These are phyloP conservation scores for Talaromyces adpressus DNA, from an alignment of 495 filamentous ascomycete species.

Conservation along the genomic window DNA sequence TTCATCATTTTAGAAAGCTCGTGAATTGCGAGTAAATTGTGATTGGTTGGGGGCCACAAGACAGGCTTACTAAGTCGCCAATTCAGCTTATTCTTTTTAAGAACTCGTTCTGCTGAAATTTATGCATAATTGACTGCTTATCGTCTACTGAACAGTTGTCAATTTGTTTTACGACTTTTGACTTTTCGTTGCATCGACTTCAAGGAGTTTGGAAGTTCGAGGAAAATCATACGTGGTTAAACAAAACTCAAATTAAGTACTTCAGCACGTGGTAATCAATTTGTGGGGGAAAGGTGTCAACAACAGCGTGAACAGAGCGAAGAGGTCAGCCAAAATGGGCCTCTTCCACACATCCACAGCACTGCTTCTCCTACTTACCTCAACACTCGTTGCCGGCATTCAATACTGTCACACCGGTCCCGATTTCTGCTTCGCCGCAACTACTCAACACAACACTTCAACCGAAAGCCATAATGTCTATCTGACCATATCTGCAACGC, in stretches of 20 bases:
- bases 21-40: not conserved
- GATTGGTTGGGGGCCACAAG: not conserved
- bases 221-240: not conserved
- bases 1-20: not conserved
- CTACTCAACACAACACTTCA: not conserved
- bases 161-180: not conserved
- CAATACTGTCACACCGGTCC: constrained; percentile 5
- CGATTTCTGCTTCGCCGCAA: constrained; percentile 4
- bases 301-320: not conserved
- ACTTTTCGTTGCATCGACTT: not conserved
- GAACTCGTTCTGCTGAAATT: not conserved
- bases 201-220: not conserved
- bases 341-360: not conserved
- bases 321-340: not conserved
- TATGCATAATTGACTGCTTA: not conserved
- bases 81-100: not conserved
- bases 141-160: not conserved
- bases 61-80: not conserved
- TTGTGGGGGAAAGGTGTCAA: not conserved
- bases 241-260: not conserved
- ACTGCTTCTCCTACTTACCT: not conserved
- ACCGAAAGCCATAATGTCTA: constrained; percentile 4
- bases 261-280: not conserved
- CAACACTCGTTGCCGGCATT: not conserved
- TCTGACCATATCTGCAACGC: constrained; percentile 4